Evolutionary conservation across 768 basidiomycete genomes (phyloP).

Genomic region (Podaxis sp.): DNA sequence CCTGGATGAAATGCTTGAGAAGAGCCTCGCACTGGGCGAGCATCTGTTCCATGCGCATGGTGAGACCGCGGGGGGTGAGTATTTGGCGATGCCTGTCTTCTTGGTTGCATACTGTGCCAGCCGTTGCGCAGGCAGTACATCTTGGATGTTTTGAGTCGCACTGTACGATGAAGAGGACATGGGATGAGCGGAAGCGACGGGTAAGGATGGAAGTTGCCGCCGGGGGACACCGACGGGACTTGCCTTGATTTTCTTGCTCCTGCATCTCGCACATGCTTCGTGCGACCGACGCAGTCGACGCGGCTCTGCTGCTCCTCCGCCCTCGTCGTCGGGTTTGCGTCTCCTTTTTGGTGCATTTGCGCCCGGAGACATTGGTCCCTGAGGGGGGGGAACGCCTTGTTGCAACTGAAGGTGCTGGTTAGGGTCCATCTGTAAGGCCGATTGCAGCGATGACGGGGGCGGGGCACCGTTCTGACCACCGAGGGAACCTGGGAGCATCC

Average conservation of each 20-base stretch:
- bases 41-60: conserved; percentile 79
- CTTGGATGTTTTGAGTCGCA: conserved; percentile 90
- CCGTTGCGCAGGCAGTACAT: conserved; percentile 82
- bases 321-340: conserved; percentile 65
- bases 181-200: conserved; percentile 34
- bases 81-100: conserved; percentile 88
- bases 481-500: conserved; percentile 37
- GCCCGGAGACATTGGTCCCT: conserved; percentile 28
- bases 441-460: conserved; percentile 53
- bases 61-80: conserved; percentile 81
- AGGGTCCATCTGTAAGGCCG: conserved; percentile 65
- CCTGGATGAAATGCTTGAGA: conserved; percentile 69
- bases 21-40: conserved; percentile 77
- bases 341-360: conserved; percentile 45
- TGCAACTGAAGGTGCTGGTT: conserved; percentile 47
- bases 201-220: conserved; percentile 77
- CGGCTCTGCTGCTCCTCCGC: conserved; percentile 61
- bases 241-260: conserved; percentile 97
- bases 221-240: conserved; percentile 69
- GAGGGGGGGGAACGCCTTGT: conserved; percentile 29
- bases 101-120: conserved; percentile 79
- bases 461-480: conserved; percentile 28
- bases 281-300: conserved; percentile 84
- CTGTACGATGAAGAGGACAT: conserved; percentile 40
- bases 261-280: conserved; percentile 90